A percentile compares a stretch with the other conserved stretches of the same genome.
phyloP scores from a whole-genome alignment of 2,329 filamentous ascomycete genomes.

The Ceratocystiopsis minuta region DNA sequence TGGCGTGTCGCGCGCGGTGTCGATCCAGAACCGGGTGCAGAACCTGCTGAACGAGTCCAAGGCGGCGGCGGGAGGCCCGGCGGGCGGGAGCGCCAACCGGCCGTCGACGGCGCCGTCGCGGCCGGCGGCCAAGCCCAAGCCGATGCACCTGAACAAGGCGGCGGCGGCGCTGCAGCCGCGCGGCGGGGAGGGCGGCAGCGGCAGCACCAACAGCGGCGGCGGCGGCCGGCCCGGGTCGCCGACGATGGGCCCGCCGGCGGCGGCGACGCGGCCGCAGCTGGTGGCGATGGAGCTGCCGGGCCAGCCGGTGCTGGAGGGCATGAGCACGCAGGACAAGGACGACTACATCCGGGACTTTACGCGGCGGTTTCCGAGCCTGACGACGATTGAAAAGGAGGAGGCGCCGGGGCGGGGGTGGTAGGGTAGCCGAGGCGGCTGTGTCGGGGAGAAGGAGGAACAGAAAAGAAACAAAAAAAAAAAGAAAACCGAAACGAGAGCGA shows the following conservation, averaged over 20 bases:
- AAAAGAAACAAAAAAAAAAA: neutral
- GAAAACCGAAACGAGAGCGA: too few relatives aligned
- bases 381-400: slow-evolving; percentile 77
- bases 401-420: slow-evolving; percentile 31
- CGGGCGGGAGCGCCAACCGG: too few relatives aligned
- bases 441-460: slow-evolving; percentile 16
- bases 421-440: slow-evolving; percentile 54
- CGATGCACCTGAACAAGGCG: slow-evolving; percentile 37
- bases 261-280: slow-evolving; percentile 10
- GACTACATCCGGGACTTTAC: slow-evolving; percentile 57
- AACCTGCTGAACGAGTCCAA: slow-evolving; percentile 65
- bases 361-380: slow-evolving; percentile 72
- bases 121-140: slow-evolving; percentile 42
- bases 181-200: neutral
- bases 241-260: slow-evolving; percentile 11
- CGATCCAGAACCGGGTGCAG: slow-evolving; percentile 83
- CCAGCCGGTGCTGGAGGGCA: slow-evolving; percentile 29
- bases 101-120: slow-evolving; percentile 31
- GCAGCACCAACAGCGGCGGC: neutral
- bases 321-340: slow-evolving; percentile 39
- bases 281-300: slow-evolving; percentile 28
- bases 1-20: slow-evolving; percentile 50
- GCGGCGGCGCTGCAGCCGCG: slow-evolving; percentile 16
- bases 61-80: slow-evolving; percentile 20
- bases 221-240: slow-evolving; percentile 26